Evolutionary conservation across 306 rosid genomes (phyloP).

Genomic region (Cercis canadensis): DNA sequence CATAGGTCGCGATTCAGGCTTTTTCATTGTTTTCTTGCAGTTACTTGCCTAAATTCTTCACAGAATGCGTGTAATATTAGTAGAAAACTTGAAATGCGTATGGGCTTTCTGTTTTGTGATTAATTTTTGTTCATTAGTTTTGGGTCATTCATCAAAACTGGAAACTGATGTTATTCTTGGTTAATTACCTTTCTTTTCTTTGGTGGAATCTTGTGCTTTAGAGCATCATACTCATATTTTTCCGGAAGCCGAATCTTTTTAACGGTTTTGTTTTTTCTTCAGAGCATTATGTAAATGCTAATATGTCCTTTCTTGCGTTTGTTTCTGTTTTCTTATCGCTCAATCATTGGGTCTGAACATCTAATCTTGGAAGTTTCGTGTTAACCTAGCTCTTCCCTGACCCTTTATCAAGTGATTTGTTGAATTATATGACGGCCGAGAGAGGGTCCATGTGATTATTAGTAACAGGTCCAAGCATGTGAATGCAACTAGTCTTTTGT

Average conservation of each 20-base stretch:
- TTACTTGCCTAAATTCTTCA: constrained; percentile 18
- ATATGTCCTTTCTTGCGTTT: constrained; percentile 8
- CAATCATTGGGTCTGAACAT: neutral
- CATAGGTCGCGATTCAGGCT: neutral
- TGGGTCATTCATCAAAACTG: constrained; percentile 34
- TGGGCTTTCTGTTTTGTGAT: neutral
- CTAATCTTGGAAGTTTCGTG: constrained; percentile 1
- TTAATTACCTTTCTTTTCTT: constrained; percentile 3
- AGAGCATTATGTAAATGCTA: neutral
- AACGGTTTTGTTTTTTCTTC: constrained; percentile 10
- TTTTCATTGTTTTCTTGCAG: constrained; percentile 28
- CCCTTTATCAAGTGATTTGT: constrained; percentile 8
- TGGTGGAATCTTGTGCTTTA: constrained; percentile 6
- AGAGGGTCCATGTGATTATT: constrained; percentile 9
- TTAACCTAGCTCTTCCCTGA: constrained; percentile 23
- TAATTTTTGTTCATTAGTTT: constrained; percentile 30
- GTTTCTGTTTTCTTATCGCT: neutral
- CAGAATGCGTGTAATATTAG: neutral
- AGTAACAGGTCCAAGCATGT: constrained; percentile 16
- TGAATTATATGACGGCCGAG: constrained; percentile 11
- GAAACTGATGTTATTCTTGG: constrained; percentile 30
- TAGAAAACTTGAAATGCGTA: constrained; percentile 15
- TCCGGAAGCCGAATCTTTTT: too few species aligned
- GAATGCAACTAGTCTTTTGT: constrained; percentile 22
- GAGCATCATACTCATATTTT: too few species aligned